A percentile compares a stretch with the other conserved stretches of the same genome.
These are phyloP conservation scores for Epichloe sp. DNA, from an alignment of 2,329 filamentous ascomycete species.

Conservation along the genomic window DNA sequence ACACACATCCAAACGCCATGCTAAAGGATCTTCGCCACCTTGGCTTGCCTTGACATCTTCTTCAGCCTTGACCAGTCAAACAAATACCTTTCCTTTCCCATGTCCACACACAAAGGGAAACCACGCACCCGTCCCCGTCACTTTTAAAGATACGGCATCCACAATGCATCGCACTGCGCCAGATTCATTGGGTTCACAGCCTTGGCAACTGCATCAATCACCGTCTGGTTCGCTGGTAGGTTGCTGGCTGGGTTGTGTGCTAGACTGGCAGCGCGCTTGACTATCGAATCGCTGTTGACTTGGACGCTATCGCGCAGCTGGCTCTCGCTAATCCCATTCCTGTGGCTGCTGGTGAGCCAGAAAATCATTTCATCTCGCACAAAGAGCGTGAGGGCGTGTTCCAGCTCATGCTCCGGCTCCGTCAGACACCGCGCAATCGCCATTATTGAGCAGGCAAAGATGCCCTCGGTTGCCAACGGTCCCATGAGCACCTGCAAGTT, in stretches of 20 bases:
- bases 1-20: conserved; percentile 7
- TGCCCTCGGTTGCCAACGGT: conserved; percentile 86
- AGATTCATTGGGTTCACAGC: conserved; percentile 87
- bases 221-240: conserved; percentile 89
- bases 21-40: conserved; percentile 3
- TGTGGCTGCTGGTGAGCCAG: conserved; percentile 78
- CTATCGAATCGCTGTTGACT: conserved; percentile 78
- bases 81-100: not conserved
- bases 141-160: conserved; percentile 67
- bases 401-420: conserved; percentile 80
- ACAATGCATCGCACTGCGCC: conserved; percentile 78
- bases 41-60: not conserved
- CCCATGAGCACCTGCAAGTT: conserved; percentile 96
- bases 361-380: conserved; percentile 97
- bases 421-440: conserved; percentile 89
- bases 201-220: conserved; percentile 86
- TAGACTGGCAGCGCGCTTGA: conserved; percentile 77
- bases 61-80: not conserved
- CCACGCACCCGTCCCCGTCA: too few species aligned
- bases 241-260: conserved; percentile 68
- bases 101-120: too few species aligned
- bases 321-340: conserved; percentile 40
- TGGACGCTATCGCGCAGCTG: conserved; percentile 70
- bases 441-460: conserved; percentile 93
- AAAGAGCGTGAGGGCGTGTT: conserved; percentile 86